Evolutionary conservation across 2,329 filamentous ascomycete genomes (phyloP).

Genomic region (Lasiodiplodia citricola): DNA sequence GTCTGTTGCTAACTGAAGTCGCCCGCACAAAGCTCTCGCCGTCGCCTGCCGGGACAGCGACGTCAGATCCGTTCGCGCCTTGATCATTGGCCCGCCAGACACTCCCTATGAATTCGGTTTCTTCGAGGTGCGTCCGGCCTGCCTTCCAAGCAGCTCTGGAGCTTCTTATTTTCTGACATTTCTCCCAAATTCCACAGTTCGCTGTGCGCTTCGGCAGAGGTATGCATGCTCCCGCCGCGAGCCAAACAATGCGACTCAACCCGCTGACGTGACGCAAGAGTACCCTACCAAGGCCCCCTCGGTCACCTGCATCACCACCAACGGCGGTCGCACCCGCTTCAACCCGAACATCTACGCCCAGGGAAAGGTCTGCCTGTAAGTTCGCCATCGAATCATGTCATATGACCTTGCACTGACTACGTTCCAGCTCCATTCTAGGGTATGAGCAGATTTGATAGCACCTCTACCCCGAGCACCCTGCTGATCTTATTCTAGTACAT

Average conservation of each 20-base stretch:
- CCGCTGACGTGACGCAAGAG: conserved; percentile 57
- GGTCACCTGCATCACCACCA: conserved; percentile 79
- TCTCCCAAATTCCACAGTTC: conserved; percentile 60
- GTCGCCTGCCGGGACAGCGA: conserved; percentile 88
- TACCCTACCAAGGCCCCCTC: conserved; percentile 73
- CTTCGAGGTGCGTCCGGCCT: conserved; percentile 72
- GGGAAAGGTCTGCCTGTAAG: conserved; percentile 91
- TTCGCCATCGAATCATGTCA: conserved; percentile 30
- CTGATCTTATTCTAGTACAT: conserved; percentile 68
- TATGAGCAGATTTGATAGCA: conserved; percentile 48
- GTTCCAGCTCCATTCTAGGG: conserved; percentile 79
- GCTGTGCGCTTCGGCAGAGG: conserved; percentile 76
- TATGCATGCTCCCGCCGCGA: conserved; percentile 42
- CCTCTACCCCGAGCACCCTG: conserved; percentile 26
- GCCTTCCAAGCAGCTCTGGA: neutral
- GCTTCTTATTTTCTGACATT: neutral
- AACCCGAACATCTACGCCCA: conserved; percentile 95
- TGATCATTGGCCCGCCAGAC: conserved; percentile 91
- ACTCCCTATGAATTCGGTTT: conserved; percentile 98
- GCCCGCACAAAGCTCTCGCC: conserved; percentile 68
- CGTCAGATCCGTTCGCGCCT: conserved; percentile 82
- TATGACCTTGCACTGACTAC: conserved; percentile 26
- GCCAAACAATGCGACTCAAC: neutral
- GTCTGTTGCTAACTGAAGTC: conserved; percentile 31
- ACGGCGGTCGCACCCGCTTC: conserved; percentile 85